Conservation (phyloP, 1,139 yeast genomes). For the Ashbya aceris region DNA sequence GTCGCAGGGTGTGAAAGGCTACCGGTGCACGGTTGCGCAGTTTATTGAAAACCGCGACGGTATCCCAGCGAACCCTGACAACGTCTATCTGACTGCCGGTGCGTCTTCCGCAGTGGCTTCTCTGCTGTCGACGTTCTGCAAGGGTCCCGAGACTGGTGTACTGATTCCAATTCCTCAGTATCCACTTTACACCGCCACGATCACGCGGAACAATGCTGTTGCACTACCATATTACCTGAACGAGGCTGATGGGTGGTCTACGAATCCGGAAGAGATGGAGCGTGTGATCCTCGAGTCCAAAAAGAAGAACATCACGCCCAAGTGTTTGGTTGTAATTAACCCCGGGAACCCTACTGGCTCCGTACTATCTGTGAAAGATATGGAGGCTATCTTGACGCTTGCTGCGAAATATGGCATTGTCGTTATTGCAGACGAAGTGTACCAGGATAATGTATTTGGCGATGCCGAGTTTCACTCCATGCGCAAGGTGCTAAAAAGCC, state of each 20-base stretch:
- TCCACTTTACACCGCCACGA: conserved; percentile 88
- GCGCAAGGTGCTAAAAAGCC: conserved; percentile 55
- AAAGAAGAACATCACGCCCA: conserved; percentile 50
- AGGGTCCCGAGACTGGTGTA: conserved; percentile 66
- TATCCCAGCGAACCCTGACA: conserved; percentile 54
- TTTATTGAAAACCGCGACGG: conserved; percentile 68
- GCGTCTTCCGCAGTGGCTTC: conserved; percentile 87
- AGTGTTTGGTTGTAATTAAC: conserved; percentile 84
- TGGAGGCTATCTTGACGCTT: conserved; percentile 59
- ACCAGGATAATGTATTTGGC: conserved; percentile 80
- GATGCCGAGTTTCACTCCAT: conserved; percentile 52
- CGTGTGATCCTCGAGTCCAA: conserved; percentile 43
- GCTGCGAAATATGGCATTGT: conserved; percentile 82
- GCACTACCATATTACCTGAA: conserved; percentile 84
- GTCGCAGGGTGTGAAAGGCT: conserved; percentile 72
- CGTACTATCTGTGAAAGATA: conserved; percentile 54
- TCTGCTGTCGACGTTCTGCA: conserved; percentile 59
- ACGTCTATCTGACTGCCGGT: conserved; percentile 81
- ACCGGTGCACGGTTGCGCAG: conserved; percentile 70
- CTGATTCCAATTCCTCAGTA: conserved; percentile 96
- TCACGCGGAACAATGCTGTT: conserved; percentile 71
- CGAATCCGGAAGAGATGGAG: conserved; percentile 61
- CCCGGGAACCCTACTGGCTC: conserved; percentile 99
- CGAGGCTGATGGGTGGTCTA: conserved; percentile 76
- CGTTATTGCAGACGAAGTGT: conserved; percentile 95